Evolutionary conservation across 257 asterid species (phyloP), one percentile per base, ranked within the genome.

Genomic region (Solanum piurae): DNA sequence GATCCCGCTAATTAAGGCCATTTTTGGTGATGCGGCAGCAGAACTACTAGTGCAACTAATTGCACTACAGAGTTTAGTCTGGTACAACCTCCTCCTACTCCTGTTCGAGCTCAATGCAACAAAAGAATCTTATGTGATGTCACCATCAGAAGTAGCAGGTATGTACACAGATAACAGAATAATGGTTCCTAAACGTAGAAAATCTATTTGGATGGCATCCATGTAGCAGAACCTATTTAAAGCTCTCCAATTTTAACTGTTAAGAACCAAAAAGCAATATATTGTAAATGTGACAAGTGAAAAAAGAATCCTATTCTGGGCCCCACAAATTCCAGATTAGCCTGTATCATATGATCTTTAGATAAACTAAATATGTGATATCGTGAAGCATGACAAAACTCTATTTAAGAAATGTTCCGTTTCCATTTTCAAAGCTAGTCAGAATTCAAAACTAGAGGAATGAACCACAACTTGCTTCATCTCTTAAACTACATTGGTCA

Each of bases 71-170:
- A 95, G 98, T 92, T 90, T 96, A 85, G 89, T 96, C 87, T 96
- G 99, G 99, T 92, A 95, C 91, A 96, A 94, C 92, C 90, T 96
- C 89, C 89, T 95, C 87, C 89, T 95, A 88, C 89, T 96, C 88
- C 94, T 95, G 88, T 92, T 94, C n/a, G 98, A 96, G 94, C 87
- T 94, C 83, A 88, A 92, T 88, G 98, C 95, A 75, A 84, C 93
- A 66, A 91, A 88, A 90, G 92, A 93, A 90, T 76, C 91, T 86
- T 11, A 73, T n/a, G 88, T 64, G 72, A 71, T 90, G 64, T 90
- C 92, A 80, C 87, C 93, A 86, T 60, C 95, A 40, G 90, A 89
- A 42, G 91, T 58, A 76, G 80, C 92, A 92, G 99, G 99, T 96
- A 90, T 2, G 91, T 69, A 38, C 37, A 25, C 84, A 42, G 37